A percentile compares a stretch with the other conserved stretches of the same genome.
These are phyloP conservation scores for Populus hybrid DNA, from an alignment of 441 rosid genomes.

Conservation along the genomic window DNA sequence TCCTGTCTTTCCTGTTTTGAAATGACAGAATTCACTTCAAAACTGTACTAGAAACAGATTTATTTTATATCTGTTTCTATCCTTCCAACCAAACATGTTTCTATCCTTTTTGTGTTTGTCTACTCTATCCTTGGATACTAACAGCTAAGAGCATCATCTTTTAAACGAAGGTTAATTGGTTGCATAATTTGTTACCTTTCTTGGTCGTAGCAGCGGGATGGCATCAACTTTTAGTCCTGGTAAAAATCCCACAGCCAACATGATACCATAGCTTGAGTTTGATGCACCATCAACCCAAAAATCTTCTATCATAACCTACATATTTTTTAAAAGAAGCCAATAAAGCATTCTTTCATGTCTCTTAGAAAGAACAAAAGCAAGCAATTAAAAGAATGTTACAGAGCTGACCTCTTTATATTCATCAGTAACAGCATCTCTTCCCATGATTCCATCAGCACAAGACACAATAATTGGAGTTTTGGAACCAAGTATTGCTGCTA, in stretches of 20 bases:
- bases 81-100: too few relatives aligned
- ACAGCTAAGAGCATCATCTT: too few relatives aligned
- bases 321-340: not conserved
- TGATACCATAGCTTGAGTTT: slow-evolving; percentile 32
- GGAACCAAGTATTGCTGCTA: slow-evolving; percentile 47
- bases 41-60: too few relatives aligned
- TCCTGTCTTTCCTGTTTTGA: too few relatives aligned
- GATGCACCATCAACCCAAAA: not conserved
- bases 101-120: too few relatives aligned
- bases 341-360: not conserved
- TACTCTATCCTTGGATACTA: too few relatives aligned
- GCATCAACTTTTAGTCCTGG: slow-evolving; percentile 83
- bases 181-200: slow-evolving; percentile 28
- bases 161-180: too few relatives aligned
- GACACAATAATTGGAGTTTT: slow-evolving; percentile 59
- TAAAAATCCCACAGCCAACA: slow-evolving; percentile 69
- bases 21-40: too few relatives aligned
- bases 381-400: too few relatives aligned
- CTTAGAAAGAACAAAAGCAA: not conserved
- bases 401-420: slow-evolving; percentile 56
- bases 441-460: slow-evolving; percentile 49
- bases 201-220: slow-evolving; percentile 39
- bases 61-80: too few relatives aligned
- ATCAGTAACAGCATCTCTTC: slow-evolving; percentile 53
- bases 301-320: slow-evolving; percentile 40